These are phyloP conservation scores for Cucumis sativus DNA, from an alignment of 306 rosid species.

Conservation along the genomic window DNA sequence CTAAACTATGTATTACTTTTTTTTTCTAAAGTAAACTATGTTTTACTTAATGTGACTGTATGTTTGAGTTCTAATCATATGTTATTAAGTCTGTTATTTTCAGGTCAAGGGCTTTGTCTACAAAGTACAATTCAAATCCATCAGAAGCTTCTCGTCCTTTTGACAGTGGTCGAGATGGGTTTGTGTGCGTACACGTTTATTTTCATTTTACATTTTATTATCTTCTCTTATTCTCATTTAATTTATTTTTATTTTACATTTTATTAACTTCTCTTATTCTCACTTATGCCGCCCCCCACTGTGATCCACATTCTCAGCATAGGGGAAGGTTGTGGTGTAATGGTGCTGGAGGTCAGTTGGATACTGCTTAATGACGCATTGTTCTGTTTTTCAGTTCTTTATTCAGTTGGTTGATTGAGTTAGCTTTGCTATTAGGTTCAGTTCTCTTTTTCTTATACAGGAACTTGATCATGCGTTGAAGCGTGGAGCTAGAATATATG, in stretches of 20 bases:
- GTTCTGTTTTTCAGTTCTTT: constrained; percentile 5
- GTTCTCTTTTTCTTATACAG: constrained; percentile 21
- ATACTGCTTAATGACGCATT: neutral
- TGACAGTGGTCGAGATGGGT: constrained; percentile 83
- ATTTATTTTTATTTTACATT: constrained; percentile 6
- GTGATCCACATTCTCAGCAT: constrained; percentile 40
- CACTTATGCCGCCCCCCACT: constrained; percentile 8
- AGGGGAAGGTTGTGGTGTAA: constrained; percentile 83
- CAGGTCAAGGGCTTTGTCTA: constrained; percentile 72
- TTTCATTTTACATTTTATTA: no score
- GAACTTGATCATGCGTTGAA: constrained; percentile 80
- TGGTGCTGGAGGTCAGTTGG: constrained; percentile 78
- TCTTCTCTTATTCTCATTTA: neutral
- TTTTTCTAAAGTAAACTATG: neutral
- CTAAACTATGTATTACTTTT: neutral
- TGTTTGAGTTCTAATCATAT: neutral
- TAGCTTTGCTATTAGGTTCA: constrained; percentile 5
- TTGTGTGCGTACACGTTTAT: constrained; percentile 50
- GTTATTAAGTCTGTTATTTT: constrained; percentile 9
- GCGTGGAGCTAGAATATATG: constrained; percentile 81
- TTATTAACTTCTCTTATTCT: neutral
- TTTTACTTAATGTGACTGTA: constrained; percentile 3
- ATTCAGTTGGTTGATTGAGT: constrained; percentile 9
- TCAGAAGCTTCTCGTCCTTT: constrained; percentile 83
- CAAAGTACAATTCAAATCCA: constrained; percentile 73